Percentiles rank a stretch among this genome's conserved stretches.
Conservation (phyloP, 2,329 filamentous ascomycete species). For the Fusarium annulatum region DNA sequence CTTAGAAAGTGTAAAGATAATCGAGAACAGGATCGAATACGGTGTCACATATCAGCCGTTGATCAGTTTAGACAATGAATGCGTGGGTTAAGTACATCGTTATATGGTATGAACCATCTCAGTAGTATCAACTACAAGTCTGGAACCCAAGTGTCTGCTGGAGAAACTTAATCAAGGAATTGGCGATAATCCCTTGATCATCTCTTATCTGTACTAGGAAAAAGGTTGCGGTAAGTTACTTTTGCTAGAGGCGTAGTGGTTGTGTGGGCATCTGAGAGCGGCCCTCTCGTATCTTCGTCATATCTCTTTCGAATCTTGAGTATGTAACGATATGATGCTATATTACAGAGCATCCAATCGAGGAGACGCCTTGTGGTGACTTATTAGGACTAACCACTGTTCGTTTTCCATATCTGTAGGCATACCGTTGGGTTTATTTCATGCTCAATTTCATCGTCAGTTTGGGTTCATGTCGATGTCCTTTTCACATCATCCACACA, state of each 20-base stretch:
- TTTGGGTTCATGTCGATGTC: background rate
- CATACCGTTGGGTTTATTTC: background rate
- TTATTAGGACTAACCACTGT: background rate
- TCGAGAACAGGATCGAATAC: background rate
- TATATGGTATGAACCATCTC: background rate
- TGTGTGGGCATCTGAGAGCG: slow-evolving; percentile 26
- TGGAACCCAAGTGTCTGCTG: background rate
- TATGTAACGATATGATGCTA: slow-evolving; percentile 8
- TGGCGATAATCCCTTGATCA: slow-evolving; percentile 10
- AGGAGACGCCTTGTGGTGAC: background rate
- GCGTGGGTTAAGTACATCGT: background rate
- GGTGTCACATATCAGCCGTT: background rate
- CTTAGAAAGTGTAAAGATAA: slow-evolving; percentile 6
- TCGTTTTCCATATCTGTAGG: background rate
- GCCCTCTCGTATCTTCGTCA: slow-evolving; percentile 29
- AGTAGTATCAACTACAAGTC: background rate
- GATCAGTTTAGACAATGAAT: background rate
- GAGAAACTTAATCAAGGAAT: slow-evolving; percentile 3
- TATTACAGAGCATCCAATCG: background rate
- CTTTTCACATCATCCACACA: slow-evolving; percentile 11
- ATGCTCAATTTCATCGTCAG: background rate
- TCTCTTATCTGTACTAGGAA: slow-evolving; percentile 13
- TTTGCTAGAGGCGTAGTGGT: slow-evolving; percentile 28
- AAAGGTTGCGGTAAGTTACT: background rate
- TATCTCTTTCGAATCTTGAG: slow-evolving; percentile 20